Conservation (phyloP, 2,329 filamentous ascomycete genomes). For the Cercospora zeae-maydis region DNA sequence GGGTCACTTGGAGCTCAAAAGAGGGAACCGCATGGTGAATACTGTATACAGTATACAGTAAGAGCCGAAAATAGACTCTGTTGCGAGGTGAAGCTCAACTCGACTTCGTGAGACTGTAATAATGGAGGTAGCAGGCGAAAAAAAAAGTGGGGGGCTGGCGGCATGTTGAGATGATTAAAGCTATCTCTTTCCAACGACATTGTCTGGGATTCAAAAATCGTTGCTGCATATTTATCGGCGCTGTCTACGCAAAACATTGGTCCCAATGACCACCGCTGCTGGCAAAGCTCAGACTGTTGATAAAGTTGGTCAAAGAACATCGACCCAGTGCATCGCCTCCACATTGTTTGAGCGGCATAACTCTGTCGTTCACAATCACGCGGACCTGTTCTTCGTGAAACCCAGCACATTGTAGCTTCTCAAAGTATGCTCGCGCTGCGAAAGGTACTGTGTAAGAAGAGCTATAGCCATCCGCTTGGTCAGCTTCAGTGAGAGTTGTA, state of each 20-base stretch:
- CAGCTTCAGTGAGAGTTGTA: constrained; percentile 47
- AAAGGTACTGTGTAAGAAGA: constrained; percentile 81
- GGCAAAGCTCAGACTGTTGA: constrained; percentile 73
- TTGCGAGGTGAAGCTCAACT: background rate
- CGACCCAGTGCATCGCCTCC: constrained; percentile 65
- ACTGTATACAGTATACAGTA: background rate
- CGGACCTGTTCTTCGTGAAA: constrained; percentile 68
- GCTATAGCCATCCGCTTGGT: constrained; percentile 63
- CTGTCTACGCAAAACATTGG: constrained; percentile 48
- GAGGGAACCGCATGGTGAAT: background rate
- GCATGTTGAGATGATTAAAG: background rate
- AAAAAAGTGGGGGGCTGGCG: background rate
- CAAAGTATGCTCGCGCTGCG: constrained; percentile 74
- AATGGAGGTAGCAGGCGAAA: background rate
- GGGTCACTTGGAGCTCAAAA: background rate
- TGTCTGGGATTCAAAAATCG: background rate
- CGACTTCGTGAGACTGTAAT: background rate
- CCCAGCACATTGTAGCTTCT: constrained; percentile 71
- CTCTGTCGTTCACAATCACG: constrained; percentile 78
- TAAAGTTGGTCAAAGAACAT: constrained; percentile 66
- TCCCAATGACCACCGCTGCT: constrained; percentile 69
- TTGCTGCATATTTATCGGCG: background rate
- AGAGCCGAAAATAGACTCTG: background rate
- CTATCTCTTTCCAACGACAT: background rate
- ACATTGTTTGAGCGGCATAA: constrained; percentile 69